Evolutionary conservation across 805 yeast genomes (phyloP).

Genomic region (Ogataea sp.): DNA sequence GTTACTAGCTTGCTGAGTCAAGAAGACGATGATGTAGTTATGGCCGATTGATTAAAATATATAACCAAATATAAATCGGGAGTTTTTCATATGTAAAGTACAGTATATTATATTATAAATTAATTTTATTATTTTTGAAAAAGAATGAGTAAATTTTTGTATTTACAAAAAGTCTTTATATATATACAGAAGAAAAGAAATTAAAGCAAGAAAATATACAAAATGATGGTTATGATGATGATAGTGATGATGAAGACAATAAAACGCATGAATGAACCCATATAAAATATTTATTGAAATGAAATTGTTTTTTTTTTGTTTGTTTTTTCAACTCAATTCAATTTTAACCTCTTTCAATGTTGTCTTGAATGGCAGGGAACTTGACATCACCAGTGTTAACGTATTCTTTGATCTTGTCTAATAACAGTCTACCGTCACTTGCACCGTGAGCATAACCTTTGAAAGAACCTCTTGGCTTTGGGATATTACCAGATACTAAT

Average conservation of each 20-base stretch:
- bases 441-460: constrained; percentile 60
- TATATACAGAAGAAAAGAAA: not conserved
- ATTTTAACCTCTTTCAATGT: constrained; percentile 23
- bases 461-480: constrained; percentile 59
- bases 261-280: no score
- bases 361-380: constrained; percentile 18
- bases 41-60: no score
- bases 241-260: no score
- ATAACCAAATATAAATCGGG: no score
- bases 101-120: no score
- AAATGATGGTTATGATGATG: not conserved
- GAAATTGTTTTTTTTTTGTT: no score
- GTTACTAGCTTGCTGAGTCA: not conserved
- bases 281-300: no score
- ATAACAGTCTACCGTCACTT: constrained; percentile 66
- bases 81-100: no score
- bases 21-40: constrained; percentile 2
- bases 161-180: not conserved
- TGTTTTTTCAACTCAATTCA: no score
- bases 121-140: no score
- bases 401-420: constrained; percentile 66
- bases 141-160: not conserved
- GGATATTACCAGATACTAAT: constrained; percentile 66
- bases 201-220: no score
- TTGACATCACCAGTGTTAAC: constrained; percentile 62